Evolutionary conservation across 148 eudicot species (phyloP), one percentile per base, ranked within the genome.

Genomic region (Rhododendron ovatum): DNA sequence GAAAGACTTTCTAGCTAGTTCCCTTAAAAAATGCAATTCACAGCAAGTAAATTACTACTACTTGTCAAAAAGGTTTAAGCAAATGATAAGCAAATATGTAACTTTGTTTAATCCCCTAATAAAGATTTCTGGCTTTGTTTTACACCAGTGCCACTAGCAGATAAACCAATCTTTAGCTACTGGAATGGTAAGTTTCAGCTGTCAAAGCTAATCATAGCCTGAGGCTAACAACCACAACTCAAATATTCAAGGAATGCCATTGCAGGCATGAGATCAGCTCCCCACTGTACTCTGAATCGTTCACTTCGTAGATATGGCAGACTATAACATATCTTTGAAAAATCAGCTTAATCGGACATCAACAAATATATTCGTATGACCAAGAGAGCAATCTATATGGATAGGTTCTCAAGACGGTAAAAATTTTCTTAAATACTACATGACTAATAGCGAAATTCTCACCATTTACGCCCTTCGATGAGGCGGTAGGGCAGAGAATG

Each of bases 381-480:
- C 59, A 53, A 53, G 22, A 53, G 59, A 0, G 18, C 5, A 6
- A 53, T 53, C 12, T 48, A 48, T 48, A 48, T 10, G 0, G 51
- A 48, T 11, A 53, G 18, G 59, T 53, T 4, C 4, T 14, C 22
- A 15, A 15, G 61, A 18, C 20, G 18, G 3, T 55, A 20, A 17
- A 55, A 55, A 55, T 0, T 6, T 18, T 55, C 22, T 15, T 0
- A 18, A 55, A 20, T 18, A 20, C 0, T 18, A 6, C 2, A n/a
- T 18, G n/a, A 24, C 24, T 24, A 63, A 10, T 26, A 1, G 78
- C 14, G 3, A 35, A 17, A 73, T 26, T n/a, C 87, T 87, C 79
- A 90, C 91, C 92, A 9, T 87, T 87, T 43, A 87, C 59, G 61
- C 84, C 48, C 82, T 74, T 87, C 17, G 86, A 51, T n/a, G 87